phyloP scores from a whole-genome alignment of 768 basidiomycete species.

The Tylopilus cervinicoccineus region DNA sequence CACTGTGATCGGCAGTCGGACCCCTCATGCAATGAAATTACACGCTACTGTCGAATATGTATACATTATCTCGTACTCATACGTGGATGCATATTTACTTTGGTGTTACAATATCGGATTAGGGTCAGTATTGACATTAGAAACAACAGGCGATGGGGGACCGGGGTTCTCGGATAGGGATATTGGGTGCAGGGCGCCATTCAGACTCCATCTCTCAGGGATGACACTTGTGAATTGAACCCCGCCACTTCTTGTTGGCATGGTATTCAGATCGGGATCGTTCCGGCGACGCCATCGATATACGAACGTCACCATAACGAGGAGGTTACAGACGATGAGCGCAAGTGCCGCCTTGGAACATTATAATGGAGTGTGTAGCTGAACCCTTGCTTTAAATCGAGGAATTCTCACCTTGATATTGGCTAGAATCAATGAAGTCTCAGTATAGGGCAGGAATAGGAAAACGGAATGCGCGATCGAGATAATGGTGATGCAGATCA shows the following conservation, averaged over 20 bases:
- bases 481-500: slow-evolving; percentile 10
- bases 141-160: too few species aligned
- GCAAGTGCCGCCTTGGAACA: slow-evolving; percentile 12
- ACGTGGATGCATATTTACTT: too few species aligned
- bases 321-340: slow-evolving; percentile 9
- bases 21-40: neutral
- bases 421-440: neutral
- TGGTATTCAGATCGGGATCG: neutral
- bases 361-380: neutral
- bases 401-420: slow-evolving; percentile 8
- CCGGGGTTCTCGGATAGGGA: too few species aligned
- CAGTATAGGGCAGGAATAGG: neutral
- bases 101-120: too few species aligned
- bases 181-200: too few species aligned
- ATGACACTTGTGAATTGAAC: too few species aligned
- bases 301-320: slow-evolving; percentile 5
- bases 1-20: neutral
- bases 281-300: slow-evolving; percentile 6
- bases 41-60: neutral
- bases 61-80: too few species aligned
- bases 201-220: too few species aligned
- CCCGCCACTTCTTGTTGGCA: neutral
- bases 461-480: slow-evolving; percentile 8
- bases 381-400: too few species aligned
- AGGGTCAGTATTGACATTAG: too few species aligned